Conservation (phyloP, 2,329 filamentous ascomycete genomes). For the Ophiostoma triangulosporum region DNA sequence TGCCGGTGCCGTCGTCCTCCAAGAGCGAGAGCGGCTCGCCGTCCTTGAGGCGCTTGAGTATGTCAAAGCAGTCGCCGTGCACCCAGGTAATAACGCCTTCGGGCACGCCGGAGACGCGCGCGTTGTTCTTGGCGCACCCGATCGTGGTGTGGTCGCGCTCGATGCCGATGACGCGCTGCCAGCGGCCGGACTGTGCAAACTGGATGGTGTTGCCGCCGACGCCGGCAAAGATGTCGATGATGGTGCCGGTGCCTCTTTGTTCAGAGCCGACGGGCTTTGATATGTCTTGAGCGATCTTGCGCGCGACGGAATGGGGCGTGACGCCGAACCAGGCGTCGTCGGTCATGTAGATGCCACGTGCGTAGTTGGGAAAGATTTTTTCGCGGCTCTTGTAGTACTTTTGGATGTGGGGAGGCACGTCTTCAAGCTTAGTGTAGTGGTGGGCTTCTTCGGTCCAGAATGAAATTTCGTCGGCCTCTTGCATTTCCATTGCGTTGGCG, state of each 20-base stretch:
- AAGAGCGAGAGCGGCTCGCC: neutral
- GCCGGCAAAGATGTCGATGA: conserved; percentile 85
- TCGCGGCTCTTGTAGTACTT: conserved; percentile 94
- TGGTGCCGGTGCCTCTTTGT: conserved; percentile 24
- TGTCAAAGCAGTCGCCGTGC: conserved; percentile 72
- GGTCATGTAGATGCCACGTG: conserved; percentile 80
- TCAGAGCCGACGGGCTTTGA: conserved; percentile 34
- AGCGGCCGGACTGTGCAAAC: conserved; percentile 70
- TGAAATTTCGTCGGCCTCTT: conserved; percentile 31
- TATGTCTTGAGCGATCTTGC: conserved; percentile 65
- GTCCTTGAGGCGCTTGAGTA: conserved; percentile 27
- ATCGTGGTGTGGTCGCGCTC: conserved; percentile 72
- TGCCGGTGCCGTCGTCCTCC: conserved; percentile 8
- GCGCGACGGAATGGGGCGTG: conserved; percentile 83
- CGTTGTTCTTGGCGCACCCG: conserved; percentile 86
- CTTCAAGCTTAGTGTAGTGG: conserved; percentile 56
- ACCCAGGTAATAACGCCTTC: conserved; percentile 69
- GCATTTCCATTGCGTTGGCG: conserved; percentile 21
- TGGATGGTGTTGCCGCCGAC: conserved; percentile 90
- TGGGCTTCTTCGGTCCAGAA: conserved; percentile 50
- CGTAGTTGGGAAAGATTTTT: conserved; percentile 75
- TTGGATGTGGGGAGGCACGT: conserved; percentile 72
- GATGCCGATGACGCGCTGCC: conserved; percentile 75
- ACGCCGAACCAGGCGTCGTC: conserved; percentile 95
- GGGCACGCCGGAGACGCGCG: conserved; percentile 66